Conservation (phyloP, 1,139 yeast genomes). For the Kazachstania sp. region DNA sequence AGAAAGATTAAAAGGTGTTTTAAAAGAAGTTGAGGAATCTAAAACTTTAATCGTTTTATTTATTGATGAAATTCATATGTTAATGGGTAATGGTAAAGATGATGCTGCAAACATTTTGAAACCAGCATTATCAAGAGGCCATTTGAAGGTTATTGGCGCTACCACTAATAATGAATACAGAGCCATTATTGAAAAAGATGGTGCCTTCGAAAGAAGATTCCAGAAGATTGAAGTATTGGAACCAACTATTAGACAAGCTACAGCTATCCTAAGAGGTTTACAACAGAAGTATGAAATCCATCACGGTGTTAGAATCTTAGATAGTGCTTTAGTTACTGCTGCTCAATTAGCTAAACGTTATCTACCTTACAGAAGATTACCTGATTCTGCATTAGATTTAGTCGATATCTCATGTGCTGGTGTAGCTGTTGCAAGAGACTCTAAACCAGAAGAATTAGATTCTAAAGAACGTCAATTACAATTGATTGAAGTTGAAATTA, state of each 20-base stretch:
- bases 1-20: slow-evolving; percentile 93
- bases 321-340: slow-evolving; percentile 89
- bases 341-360: slow-evolving; percentile 93
- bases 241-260: slow-evolving; percentile 85
- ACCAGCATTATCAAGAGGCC: slow-evolving; percentile 96
- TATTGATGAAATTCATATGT: slow-evolving; percentile 96
- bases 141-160: slow-evolving; percentile 96
- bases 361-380: slow-evolving; percentile 88
- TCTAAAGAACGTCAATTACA: slow-evolving; percentile 87
- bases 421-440: slow-evolving; percentile 96
- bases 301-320: slow-evolving; percentile 95
- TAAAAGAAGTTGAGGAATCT: slow-evolving; percentile 86
- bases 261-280: slow-evolving; percentile 91
- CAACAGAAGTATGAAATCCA: slow-evolving; percentile 95
- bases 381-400: slow-evolving; percentile 95
- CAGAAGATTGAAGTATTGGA: slow-evolving; percentile 95
- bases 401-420: slow-evolving; percentile 97
- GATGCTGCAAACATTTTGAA: slow-evolving; percentile 96
- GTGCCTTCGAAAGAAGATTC: slow-evolving; percentile 97
- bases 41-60: slow-evolving; percentile 79
- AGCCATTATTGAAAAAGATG: slow-evolving; percentile 88
- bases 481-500: slow-evolving; percentile 86
- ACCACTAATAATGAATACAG: slow-evolving; percentile 93
- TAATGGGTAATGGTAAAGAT: slow-evolving; percentile 92
- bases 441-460: slow-evolving; percentile 95